These are phyloP conservation scores for Podila clonocystis DNA, from an alignment of 192 early-diverging fungal species.

Conservation along the genomic window DNA sequence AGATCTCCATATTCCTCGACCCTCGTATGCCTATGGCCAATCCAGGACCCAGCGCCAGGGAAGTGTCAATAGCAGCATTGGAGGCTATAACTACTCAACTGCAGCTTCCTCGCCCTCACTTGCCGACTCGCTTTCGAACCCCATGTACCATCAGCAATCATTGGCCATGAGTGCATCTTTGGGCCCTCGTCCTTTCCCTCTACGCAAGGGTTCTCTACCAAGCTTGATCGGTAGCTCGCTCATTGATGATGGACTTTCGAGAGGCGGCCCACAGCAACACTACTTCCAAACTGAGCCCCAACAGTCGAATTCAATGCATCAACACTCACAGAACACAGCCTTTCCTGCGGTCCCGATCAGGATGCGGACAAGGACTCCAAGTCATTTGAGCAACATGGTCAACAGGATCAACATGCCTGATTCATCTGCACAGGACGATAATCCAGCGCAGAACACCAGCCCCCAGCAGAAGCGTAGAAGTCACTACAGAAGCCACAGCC, in stretches of 20 bases:
- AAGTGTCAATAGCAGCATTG: slow-evolving; percentile 39
- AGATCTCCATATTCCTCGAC: slow-evolving; percentile 34
- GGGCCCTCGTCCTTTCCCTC: neutral
- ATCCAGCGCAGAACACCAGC: neutral
- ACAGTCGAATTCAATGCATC: neutral
- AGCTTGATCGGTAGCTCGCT: slow-evolving; percentile 7
- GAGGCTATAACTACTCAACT: slow-evolving; percentile 39
- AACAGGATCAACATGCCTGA: neutral
- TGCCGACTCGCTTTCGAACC: slow-evolving; percentile 48
- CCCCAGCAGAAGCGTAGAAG: neutral
- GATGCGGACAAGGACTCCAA: slow-evolving; percentile 12
- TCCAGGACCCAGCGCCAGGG: slow-evolving; percentile 41
- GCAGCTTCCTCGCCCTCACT: slow-evolving; percentile 36
- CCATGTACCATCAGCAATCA: slow-evolving; percentile 42
- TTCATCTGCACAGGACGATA: neutral
- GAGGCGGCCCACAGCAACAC: neutral
- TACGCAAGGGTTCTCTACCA: slow-evolving; percentile 32
- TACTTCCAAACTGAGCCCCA: neutral
- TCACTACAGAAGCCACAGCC: slow-evolving; percentile 28
- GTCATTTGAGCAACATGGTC: slow-evolving; percentile 37
- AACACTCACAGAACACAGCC: neutral
- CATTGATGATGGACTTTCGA: neutral
- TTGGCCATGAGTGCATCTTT: neutral
- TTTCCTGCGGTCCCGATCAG: neutral
- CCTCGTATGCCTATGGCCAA: slow-evolving; percentile 28